Evolutionary conservation across 345 rosid genomes (phyloP).

Genomic region (Limnanthes douglasii): DNA sequence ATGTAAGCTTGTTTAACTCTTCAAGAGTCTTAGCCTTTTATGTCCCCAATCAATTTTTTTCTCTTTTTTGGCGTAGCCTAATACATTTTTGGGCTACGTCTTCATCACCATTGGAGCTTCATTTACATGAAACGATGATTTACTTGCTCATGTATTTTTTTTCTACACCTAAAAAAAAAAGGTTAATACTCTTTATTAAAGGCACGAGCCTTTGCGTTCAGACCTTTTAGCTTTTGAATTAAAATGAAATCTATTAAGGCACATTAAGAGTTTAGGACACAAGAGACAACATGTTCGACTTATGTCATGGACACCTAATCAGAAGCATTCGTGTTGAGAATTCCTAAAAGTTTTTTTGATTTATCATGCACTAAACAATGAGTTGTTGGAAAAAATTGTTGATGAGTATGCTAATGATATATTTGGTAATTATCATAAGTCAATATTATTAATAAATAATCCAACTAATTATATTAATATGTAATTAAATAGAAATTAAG

Average conservation of each 20-base stretch:
- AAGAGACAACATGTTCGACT: slow-evolving; percentile 14
- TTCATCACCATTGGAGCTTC: slow-evolving; percentile 21
- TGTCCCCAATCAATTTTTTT: slow-evolving; percentile 75
- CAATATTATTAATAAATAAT: too few species aligned
- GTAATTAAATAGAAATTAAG: too few species aligned
- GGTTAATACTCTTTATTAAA: slow-evolving; percentile 33
- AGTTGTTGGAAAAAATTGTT: too few species aligned
- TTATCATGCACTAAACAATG: slow-evolving; percentile 12
- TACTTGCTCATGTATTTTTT: slow-evolving; percentile 18
- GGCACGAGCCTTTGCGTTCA: slow-evolving; percentile 66
- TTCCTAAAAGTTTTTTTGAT: slow-evolving; percentile 16
- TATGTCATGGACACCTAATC: slow-evolving; percentile 16
- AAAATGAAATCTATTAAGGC: slow-evolving; percentile 40
- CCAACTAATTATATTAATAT: too few species aligned
- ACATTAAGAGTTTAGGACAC: slow-evolving; percentile 11
- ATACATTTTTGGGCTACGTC: slow-evolving; percentile 60
- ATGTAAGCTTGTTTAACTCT: slow-evolving; percentile 73
- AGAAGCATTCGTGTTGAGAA: slow-evolving; percentile 15
- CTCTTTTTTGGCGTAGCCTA: slow-evolving; percentile 61
- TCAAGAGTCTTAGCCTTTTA: slow-evolving; percentile 81
- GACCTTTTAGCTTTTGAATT: slow-evolving; percentile 76
- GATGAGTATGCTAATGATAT: too few species aligned
- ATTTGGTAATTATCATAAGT: too few species aligned
- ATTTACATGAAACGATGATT: slow-evolving; percentile 18
- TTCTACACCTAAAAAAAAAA: slow-evolving; percentile 20